These are phyloP conservation scores for Pseudonectria buxi DNA, from an alignment of 2,329 filamentous ascomycete species.

Conservation along the genomic window DNA sequence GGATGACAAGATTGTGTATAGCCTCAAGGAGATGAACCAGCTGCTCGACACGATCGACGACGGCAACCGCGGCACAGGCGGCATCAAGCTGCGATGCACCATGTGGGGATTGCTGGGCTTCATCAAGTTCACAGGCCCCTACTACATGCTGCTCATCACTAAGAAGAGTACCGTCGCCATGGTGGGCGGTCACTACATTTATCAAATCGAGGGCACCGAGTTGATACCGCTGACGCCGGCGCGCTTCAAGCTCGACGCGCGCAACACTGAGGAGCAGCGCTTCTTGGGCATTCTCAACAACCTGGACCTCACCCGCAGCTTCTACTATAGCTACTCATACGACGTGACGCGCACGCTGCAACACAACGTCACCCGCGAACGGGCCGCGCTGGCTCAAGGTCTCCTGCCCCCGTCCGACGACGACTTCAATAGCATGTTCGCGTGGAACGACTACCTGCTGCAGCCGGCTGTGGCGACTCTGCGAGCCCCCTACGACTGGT, in stretches of 20 bases:
- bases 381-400: slow-evolving; percentile 62
- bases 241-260: slow-evolving; percentile 67
- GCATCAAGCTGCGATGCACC: slow-evolving; percentile 80
- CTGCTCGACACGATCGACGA: slow-evolving; percentile 92
- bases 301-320: slow-evolving; percentile 80
- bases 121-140: slow-evolving; percentile 89
- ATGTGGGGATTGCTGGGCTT: slow-evolving; percentile 94
- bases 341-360: slow-evolving; percentile 90
- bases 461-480: slow-evolving; percentile 64
- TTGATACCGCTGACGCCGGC: slow-evolving; percentile 78
- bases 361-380: slow-evolving; percentile 80
- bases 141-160: slow-evolving; percentile 95
- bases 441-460: slow-evolving; percentile 91
- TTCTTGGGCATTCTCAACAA: slow-evolving; percentile 87
- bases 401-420: slow-evolving; percentile 49
- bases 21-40: slow-evolving; percentile 84
- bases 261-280: slow-evolving; percentile 79
- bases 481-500: slow-evolving; percentile 89
- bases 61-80: slow-evolving; percentile 84
- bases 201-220: slow-evolving; percentile 91
- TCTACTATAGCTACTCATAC: slow-evolving; percentile 99
- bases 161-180: slow-evolving; percentile 95
- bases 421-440: slow-evolving; percentile 90
- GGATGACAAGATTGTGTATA: slow-evolving; percentile 94
- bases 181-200: slow-evolving; percentile 92